These are phyloP conservation scores for Phellopilus nigrolimitatus DNA, from an alignment of 1,284 basidiomycete genomes.

Conservation along the genomic window DNA sequence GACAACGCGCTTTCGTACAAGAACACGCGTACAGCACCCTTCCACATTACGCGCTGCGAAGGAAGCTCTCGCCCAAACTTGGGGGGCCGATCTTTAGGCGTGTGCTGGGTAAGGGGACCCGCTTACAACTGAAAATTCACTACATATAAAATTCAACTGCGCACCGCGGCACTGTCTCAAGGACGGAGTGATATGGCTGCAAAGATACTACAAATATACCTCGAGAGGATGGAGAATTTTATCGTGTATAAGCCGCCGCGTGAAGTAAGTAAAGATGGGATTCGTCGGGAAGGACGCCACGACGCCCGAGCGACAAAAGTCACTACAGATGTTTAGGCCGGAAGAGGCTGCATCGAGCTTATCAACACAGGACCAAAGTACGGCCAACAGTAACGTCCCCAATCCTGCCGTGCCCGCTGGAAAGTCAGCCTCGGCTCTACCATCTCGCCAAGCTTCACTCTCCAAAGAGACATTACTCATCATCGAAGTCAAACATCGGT, in stretches of 20 bases:
- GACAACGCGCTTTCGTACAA: constrained; percentile 41
- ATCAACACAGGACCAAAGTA: background rate
- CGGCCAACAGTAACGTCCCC: too few relatives aligned
- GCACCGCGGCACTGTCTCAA: constrained; percentile 49
- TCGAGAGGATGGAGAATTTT: background rate
- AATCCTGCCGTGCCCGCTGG: too few relatives aligned
- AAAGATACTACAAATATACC: constrained; percentile 26
- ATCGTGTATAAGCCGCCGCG: background rate
- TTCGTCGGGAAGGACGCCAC: background rate
- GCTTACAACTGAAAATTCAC: constrained; percentile 40
- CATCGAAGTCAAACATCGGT: too few relatives aligned
- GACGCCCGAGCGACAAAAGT: background rate
- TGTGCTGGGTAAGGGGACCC: constrained; percentile 42
- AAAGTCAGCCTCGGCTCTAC: constrained; percentile 2
- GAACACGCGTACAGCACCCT: constrained; percentile 54
- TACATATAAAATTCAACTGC: constrained; percentile 56
- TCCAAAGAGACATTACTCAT: too few relatives aligned
- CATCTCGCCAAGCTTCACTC: too few relatives aligned
- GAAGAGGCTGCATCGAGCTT: too few relatives aligned
- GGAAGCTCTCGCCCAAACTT: constrained; percentile 46
- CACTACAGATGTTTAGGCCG: background rate
- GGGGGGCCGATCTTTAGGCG: constrained; percentile 48
- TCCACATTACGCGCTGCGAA: constrained; percentile 58
- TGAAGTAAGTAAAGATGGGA: background rate
- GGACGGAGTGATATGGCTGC: constrained; percentile 41